These are phyloP conservation scores for Fusarium longipes DNA, from an alignment of 2,329 filamentous ascomycete genomes.

Conservation along the genomic window DNA sequence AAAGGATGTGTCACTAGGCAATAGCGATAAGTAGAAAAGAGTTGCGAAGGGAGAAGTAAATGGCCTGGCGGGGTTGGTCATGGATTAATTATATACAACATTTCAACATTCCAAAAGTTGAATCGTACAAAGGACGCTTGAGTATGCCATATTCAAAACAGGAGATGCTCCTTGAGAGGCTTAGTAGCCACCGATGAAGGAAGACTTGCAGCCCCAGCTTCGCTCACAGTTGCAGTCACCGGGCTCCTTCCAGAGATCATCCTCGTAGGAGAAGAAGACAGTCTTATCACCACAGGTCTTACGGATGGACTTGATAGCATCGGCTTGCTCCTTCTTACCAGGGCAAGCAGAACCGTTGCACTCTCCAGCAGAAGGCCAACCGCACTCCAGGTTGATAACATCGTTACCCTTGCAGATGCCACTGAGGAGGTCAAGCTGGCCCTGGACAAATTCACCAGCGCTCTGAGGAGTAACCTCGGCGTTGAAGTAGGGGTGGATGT, in stretches of 20 bases:
- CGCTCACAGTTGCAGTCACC: conserved; percentile 80
- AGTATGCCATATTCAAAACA: conserved; percentile 36
- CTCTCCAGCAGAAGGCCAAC: conserved; percentile 81
- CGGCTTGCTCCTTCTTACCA: conserved; percentile 72
- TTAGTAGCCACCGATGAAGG: conserved; percentile 40
- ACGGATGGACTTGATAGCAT: conserved; percentile 78
- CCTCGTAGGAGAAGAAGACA: conserved; percentile 83
- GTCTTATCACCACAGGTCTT: conserved; percentile 72
- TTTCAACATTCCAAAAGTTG: conserved; percentile 39
- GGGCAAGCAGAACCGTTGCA: conserved; percentile 80
- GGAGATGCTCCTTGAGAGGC: conserved; percentile 16
- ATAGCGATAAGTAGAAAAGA: conserved; percentile 17
- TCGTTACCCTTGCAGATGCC: conserved; percentile 76
- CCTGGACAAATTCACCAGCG: conserved; percentile 80
- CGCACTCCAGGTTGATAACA: conserved; percentile 87
- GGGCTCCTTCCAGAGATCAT: conserved; percentile 84
- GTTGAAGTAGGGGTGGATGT: conserved; percentile 98
- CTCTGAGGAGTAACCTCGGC: conserved; percentile 67
- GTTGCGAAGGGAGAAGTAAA: conserved; percentile 33
- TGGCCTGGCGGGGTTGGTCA: conserved; percentile 40
- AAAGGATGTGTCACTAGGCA: conserved; percentile 12
- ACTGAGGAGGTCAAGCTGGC: conserved; percentile 78
- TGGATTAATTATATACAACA: conserved; percentile 49
- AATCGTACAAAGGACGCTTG: conserved; percentile 30
- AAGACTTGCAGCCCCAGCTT: conserved; percentile 72